Base-by-base conservation (phyloP, 2,329 filamentous ascomycete species). In the Epichloe hybrida region DNA sequence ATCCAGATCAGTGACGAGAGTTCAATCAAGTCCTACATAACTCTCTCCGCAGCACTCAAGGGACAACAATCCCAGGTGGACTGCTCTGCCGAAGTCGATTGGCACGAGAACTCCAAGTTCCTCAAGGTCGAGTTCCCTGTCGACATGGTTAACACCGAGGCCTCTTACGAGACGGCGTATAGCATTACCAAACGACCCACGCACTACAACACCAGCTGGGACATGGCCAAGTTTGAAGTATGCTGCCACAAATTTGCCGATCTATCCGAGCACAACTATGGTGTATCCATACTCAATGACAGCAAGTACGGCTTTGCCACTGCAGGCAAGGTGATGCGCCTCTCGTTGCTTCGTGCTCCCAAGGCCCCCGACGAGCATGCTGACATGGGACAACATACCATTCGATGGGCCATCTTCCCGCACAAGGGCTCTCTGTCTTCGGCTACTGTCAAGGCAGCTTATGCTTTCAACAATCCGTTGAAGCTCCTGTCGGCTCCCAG, bases 61-160 rank as follows among this genome's bases (percentile, higher is more conserved):
- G 79, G 79, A 39, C 60, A 68, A 42, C 56, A 60, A 11, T 84
- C 83, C 0, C 83, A 81, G 56, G 77, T 97, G 15, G 86, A 94
- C 56, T 82, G 91, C 55, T 77, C 81, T 40, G 85, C 84, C 48
- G 88, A 94, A 58, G 87, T 97, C n/a, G 88, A 96, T 63, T 98
- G 93, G 93, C 86, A 84, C 58, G 93, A 98, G 67, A 88, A 81
- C 12, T 96, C 93, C 84, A 95, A 93, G 64, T 97, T 97, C 75
- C 78, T 98, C 62, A 98, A 98, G 74, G 91, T 97, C 48, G 93
- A 98, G 66, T 98, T 98, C 69, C 91, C 93, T 0, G 90, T 96
- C 55, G 84, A 94, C 61, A 77, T 97, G 55, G 80, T 82, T 58
- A 96, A 91, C 68, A 95, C 85, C 0, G 89, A 96, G 68, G 93